Percentiles rank a stretch among this genome's conserved stretches.
Evolutionary conservation across 345 rosid species (phyloP).

Genomic region (Microthlaspi erraticum): DNA sequence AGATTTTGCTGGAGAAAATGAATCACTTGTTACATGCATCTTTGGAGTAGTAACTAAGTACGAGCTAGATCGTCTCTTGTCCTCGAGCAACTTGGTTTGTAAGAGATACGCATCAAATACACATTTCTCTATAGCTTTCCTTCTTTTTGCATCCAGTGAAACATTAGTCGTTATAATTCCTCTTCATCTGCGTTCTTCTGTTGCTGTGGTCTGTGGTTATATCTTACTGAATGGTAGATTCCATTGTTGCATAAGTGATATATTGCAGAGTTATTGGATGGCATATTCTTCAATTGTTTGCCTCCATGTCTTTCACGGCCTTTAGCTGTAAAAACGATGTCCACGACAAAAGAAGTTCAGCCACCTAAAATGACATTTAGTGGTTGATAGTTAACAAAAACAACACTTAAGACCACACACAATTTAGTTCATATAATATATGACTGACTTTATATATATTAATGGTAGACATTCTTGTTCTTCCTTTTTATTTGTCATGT

Average conservation of each 20-base stretch:
- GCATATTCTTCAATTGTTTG: constrained; percentile 23
- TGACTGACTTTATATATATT: constrained; percentile 25
- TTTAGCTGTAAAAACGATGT: constrained; percentile 36
- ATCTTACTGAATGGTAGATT: constrained; percentile 10
- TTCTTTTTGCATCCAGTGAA: constrained; percentile 14
- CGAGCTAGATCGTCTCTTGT: constrained; percentile 9
- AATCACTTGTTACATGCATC: constrained; percentile 29
- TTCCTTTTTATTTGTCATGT: constrained; percentile 37
- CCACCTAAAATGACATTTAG: constrained; percentile 47
- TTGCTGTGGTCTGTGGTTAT: neutral
- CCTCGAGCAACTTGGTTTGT: neutral
- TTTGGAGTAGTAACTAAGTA: constrained; percentile 4
- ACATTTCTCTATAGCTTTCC: neutral
- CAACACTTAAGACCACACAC: constrained; percentile 32
- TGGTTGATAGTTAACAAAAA: constrained; percentile 41
- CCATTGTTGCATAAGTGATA: constrained; percentile 18
- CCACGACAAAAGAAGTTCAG: constrained; percentile 46
- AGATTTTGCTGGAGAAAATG: constrained; percentile 6
- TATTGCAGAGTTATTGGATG: constrained; percentile 27
- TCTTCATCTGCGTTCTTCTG: constrained; percentile 17
- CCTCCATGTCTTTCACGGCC: constrained; percentile 33
- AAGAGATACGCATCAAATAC: neutral
- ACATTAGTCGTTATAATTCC: constrained; percentile 1
- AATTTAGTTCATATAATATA: constrained; percentile 34
- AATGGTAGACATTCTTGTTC: constrained; percentile 41